A percentile compares a stretch with the other conserved stretches of the same genome.
Evolutionary conservation across 371 early-diverging fungal species (phyloP).

Genomic region (Gilbertella persicaria): DNA sequence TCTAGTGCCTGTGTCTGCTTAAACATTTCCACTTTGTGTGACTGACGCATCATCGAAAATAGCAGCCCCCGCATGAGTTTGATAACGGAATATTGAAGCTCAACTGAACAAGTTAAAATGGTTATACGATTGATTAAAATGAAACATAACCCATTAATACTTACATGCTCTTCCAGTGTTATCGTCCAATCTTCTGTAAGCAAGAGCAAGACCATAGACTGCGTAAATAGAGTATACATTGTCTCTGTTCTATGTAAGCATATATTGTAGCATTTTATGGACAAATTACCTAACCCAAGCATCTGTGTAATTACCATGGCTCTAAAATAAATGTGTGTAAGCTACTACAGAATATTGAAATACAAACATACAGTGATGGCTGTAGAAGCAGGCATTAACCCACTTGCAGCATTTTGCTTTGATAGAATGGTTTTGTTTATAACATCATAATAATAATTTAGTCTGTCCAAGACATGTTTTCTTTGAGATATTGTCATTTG

Average conservation of each 20-base stretch:
- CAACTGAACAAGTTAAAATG: slow-evolving; percentile 47
- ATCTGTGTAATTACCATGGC: slow-evolving; percentile 83
- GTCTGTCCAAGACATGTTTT: slow-evolving; percentile 35
- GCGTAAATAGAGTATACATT: slow-evolving; percentile 90
- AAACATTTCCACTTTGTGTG: slow-evolving; percentile 80
- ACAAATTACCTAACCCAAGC: slow-evolving; percentile 82
- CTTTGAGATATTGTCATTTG: slow-evolving; percentile 10
- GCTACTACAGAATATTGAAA: background rate
- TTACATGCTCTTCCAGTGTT: slow-evolving; percentile 82
- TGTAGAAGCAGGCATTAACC: slow-evolving; percentile 86
- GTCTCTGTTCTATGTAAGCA: slow-evolving; percentile 55
- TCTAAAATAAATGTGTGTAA: slow-evolving; percentile 24
- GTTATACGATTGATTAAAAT: background rate
- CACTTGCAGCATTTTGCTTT: slow-evolving; percentile 79
- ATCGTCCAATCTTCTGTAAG: slow-evolving; percentile 85
- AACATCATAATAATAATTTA: slow-evolving; percentile 78
- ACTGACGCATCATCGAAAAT: slow-evolving; percentile 86
- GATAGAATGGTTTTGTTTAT: slow-evolving; percentile 74
- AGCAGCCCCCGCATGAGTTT: slow-evolving; percentile 79
- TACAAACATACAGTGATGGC: slow-evolving; percentile 66
- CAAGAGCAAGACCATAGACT: slow-evolving; percentile 84
- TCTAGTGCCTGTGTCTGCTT: slow-evolving; percentile 72
- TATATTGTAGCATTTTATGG: background rate
- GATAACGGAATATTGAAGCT: slow-evolving; percentile 82
- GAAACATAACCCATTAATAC: slow-evolving; percentile 13